These are phyloP conservation scores for Kingdonia uniflora DNA, from an alignment of 164 flowering plant genomes.

Conservation along the genomic window DNA sequence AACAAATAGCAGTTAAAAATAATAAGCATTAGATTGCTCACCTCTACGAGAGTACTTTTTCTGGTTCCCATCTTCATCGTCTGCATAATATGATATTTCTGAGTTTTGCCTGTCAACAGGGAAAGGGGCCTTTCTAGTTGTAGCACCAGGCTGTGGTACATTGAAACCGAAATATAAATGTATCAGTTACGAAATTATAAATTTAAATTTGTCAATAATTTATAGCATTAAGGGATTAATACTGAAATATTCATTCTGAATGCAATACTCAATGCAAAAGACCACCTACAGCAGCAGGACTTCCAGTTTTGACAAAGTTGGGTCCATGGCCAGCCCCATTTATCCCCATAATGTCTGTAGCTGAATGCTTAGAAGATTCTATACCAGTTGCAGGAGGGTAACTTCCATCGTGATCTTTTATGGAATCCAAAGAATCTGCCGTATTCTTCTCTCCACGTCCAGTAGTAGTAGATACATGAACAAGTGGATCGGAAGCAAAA, in stretches of 20 bases:
- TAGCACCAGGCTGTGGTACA: slow-evolving; percentile 66
- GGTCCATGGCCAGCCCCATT: slow-evolving; percentile 37
- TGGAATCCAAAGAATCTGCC: slow-evolving; percentile 12
- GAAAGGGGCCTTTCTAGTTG: slow-evolving; percentile 55
- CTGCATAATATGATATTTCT: slow-evolving; percentile 83
- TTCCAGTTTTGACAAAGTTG: slow-evolving; percentile 41
- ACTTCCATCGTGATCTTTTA: slow-evolving; percentile 20
- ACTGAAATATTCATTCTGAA: slow-evolving; percentile 2
- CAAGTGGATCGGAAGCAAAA: slow-evolving; percentile 75
- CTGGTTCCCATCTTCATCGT: slow-evolving; percentile 84
- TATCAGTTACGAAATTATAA: not conserved
- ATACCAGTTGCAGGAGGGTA: slow-evolving; percentile 23
- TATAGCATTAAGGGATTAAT: too few relatives aligned
- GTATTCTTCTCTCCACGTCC: slow-evolving; percentile 21
- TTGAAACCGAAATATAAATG: slow-evolving; percentile 1
- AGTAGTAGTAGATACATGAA: slow-evolving; percentile 24
- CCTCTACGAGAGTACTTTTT: slow-evolving; percentile 83
- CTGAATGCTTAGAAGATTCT: slow-evolving; percentile 28
- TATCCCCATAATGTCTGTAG: slow-evolving; percentile 62
- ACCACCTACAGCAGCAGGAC: slow-evolving; percentile 67
- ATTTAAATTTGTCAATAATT: slow-evolving; percentile 1
- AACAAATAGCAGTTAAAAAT: not conserved
- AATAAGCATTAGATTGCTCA: slow-evolving; percentile 13
- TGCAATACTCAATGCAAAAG: slow-evolving; percentile 4
- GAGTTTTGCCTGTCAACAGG: slow-evolving; percentile 76